These are phyloP conservation scores for Dothistroma septosporum DNA, from an alignment of 2,329 filamentous ascomycete species.

Conservation along the genomic window DNA sequence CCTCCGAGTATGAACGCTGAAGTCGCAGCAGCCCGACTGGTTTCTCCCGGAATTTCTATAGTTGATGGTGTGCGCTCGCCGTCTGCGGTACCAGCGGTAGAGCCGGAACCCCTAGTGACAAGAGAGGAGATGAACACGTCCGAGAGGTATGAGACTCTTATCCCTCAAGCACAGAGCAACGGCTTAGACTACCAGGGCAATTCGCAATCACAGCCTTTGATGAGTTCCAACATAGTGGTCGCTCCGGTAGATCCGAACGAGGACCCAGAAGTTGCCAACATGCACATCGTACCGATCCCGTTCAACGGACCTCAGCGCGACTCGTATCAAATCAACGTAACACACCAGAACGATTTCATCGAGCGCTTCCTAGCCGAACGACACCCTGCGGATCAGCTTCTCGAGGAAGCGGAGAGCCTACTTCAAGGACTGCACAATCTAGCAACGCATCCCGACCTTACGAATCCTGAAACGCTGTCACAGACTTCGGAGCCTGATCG, in stretches of 20 bases:
- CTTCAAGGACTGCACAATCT: constrained; percentile 28
- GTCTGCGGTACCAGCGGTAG: constrained; percentile 32
- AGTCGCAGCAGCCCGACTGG: constrained; percentile 17
- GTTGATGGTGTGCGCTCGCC: constrained; percentile 30
- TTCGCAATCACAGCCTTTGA: constrained; percentile 1
- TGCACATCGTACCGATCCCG: constrained; percentile 29
- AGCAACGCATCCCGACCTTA: constrained; percentile 34
- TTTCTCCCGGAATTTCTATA: constrained; percentile 11
- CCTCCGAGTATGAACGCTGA: constrained; percentile 22
- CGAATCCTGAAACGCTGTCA: constrained; percentile 31
- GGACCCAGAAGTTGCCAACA: constrained; percentile 17
- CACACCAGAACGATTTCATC: constrained; percentile 24
- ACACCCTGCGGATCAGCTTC: constrained; percentile 13
- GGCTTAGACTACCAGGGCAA: constrained; percentile 3
- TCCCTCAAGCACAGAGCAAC: constrained; percentile 25
- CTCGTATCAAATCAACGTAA: constrained; percentile 27
- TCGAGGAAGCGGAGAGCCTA: constrained; percentile 24
- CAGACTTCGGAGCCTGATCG: constrained; percentile 26
- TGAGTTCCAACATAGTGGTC: neutral
- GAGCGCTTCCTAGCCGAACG: constrained; percentile 24
- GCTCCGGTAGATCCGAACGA: constrained; percentile 4
- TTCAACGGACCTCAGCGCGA: constrained; percentile 32
- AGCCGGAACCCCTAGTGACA: constrained; percentile 24
- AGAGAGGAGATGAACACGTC: constrained; percentile 35
- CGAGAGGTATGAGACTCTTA: constrained; percentile 33